Percentiles rank a stretch among this genome's conserved stretches.
These are phyloP conservation scores for Leucocoprinus leucothites DNA, from an alignment of 768 basidiomycete genomes.

Conservation along the genomic window DNA sequence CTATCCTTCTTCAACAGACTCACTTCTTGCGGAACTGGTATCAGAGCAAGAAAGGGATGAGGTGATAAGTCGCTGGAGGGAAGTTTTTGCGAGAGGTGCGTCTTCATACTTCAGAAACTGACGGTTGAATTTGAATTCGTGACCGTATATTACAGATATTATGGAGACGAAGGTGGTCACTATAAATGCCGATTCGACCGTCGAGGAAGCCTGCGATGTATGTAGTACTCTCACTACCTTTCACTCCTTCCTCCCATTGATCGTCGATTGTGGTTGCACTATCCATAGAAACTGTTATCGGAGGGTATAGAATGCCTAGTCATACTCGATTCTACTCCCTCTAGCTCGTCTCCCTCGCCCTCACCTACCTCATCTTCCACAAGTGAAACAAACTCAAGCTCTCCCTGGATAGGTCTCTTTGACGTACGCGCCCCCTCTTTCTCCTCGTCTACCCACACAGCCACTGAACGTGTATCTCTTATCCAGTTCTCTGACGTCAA, in stretches of 20 bases:
- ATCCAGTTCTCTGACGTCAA: conserved; percentile 82
- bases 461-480: too few species aligned
- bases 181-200: conserved; percentile 67
- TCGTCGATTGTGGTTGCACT: not conserved
- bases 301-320: conserved; percentile 66
- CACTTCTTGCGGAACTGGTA: conserved; percentile 20
- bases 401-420: conserved; percentile 56
- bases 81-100: conserved; percentile 56
- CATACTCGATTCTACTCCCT: conserved; percentile 28
- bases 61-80: conserved; percentile 61
- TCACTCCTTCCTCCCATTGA: not conserved
- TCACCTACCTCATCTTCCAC: not conserved
- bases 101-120: not conserved
- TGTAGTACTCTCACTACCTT: conserved; percentile 18
- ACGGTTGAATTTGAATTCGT: not conserved
- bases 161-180: conserved; percentile 66
- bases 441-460: too few species aligned
- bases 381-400: conserved; percentile 23
- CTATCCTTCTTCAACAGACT: conserved; percentile 24
- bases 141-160: conserved; percentile 44
- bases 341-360: not conserved
- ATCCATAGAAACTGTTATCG: conserved; percentile 19
- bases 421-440: conserved; percentile 49
- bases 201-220: conserved; percentile 83
- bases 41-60: conserved; percentile 26